Evolutionary conservation across 2,329 filamentous ascomycete genomes (phyloP).

Genomic region (Cordyceps javanica): DNA sequence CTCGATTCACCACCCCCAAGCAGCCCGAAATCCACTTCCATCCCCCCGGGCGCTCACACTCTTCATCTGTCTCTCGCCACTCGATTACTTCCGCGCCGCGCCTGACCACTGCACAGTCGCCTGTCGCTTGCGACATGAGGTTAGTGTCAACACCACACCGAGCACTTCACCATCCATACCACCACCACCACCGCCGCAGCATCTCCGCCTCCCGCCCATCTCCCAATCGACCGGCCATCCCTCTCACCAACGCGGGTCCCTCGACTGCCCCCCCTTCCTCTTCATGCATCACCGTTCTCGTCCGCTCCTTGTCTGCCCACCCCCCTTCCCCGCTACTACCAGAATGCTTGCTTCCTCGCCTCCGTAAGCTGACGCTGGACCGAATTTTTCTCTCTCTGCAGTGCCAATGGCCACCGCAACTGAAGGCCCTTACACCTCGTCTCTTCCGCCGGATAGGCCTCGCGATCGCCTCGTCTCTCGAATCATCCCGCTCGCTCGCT

Average conservation of each 20-base stretch:
- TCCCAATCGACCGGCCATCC: background rate
- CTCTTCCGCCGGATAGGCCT: slow-evolving; percentile 32
- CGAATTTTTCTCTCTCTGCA: slow-evolving; percentile 18
- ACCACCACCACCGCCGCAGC: slow-evolving; percentile 33
- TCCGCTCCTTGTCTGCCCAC: background rate
- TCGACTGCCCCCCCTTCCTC: background rate
- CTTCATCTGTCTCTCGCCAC: slow-evolving; percentile 36
- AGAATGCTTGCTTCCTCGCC: background rate
- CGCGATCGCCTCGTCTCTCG: slow-evolving; percentile 44
- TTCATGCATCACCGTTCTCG: background rate
- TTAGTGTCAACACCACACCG: slow-evolving; percentile 23
- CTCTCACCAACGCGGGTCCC: background rate
- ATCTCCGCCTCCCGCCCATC: slow-evolving; percentile 9
- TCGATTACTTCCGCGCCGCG: background rate
- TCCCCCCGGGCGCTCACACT: background rate
- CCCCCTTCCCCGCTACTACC: slow-evolving; percentile 7
- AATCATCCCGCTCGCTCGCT: slow-evolving; percentile 48
- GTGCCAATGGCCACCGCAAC: slow-evolving; percentile 48
- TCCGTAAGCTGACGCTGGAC: slow-evolving; percentile 8
- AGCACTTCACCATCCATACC: slow-evolving; percentile 27
- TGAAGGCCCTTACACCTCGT: slow-evolving; percentile 43
- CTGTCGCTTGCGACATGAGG: slow-evolving; percentile 9
- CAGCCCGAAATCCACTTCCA: background rate
- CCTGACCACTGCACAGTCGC: background rate
- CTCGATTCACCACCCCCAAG: background rate